These are phyloP conservation scores for Populus pruinosa DNA, from an alignment of 345 rosid genomes.

Conservation along the genomic window DNA sequence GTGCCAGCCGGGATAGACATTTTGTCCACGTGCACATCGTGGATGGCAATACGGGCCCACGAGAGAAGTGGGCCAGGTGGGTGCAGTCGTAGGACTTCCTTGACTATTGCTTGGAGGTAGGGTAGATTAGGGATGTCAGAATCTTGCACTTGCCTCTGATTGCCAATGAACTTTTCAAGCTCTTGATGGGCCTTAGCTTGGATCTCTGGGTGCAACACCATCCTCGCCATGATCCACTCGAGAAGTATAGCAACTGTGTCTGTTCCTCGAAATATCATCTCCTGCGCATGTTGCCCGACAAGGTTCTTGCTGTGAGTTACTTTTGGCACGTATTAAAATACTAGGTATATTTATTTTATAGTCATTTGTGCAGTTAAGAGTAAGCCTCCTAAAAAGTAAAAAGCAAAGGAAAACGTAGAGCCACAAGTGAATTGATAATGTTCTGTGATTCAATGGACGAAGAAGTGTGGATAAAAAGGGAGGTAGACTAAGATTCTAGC, in stretches of 20 bases:
- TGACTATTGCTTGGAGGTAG: constrained; percentile 56
- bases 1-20: constrained; percentile 57
- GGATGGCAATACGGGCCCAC: constrained; percentile 67
- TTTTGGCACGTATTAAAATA: neutral
- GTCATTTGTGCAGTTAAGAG: neutral
- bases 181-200: constrained; percentile 49
- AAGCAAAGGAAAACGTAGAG: neutral
- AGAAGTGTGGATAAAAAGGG: neutral
- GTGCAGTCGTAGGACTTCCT: constrained; percentile 59
- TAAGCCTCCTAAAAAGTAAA: neutral
- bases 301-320: neutral
- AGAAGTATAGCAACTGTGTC: constrained; percentile 68
- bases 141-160: constrained; percentile 34
- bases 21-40: constrained; percentile 55
- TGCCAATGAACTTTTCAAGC: constrained; percentile 35
- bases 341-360: neutral
- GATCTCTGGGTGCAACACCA: constrained; percentile 55
- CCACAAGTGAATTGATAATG: neutral
- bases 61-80: constrained; percentile 79
- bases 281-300: constrained; percentile 24
- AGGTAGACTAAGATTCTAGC: neutral
- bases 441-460: no score
- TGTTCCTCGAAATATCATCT: constrained; percentile 66
- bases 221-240: constrained; percentile 69
- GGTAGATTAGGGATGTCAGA: constrained; percentile 50